These are phyloP conservation scores for Sorghum bicolor DNA, from an alignment of 176 grass and related monocot species.

Conservation along the genomic window Sorghum_bicolor_NCBIv3 NC_012870.2:79382001-79382500, in stretches of 20 bases:
- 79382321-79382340: not conserved
- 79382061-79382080: not conserved
- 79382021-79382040: constrained; percentile 82
- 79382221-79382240: not conserved
- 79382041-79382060: not conserved
- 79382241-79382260: not conserved
- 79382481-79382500: not conserved
- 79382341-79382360: not conserved
- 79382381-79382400: not conserved
- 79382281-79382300: not conserved
- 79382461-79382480: not conserved
- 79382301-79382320: not conserved
- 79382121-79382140: too few species aligned
- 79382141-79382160: too few species aligned
- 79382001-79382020: constrained; percentile 70
- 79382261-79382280: not conserved
- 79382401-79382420: not conserved
- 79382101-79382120: too few species aligned
- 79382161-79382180: too few species aligned
- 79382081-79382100: too few species aligned
- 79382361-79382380: not conserved
- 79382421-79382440: not conserved
- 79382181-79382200: too few species aligned
- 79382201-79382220: not conserved
- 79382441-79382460: not conserved